These are phyloP conservation scores for Nicotiana obtusifolia DNA, from an alignment of 257 asterid species.

Conservation along the genomic window DNA sequence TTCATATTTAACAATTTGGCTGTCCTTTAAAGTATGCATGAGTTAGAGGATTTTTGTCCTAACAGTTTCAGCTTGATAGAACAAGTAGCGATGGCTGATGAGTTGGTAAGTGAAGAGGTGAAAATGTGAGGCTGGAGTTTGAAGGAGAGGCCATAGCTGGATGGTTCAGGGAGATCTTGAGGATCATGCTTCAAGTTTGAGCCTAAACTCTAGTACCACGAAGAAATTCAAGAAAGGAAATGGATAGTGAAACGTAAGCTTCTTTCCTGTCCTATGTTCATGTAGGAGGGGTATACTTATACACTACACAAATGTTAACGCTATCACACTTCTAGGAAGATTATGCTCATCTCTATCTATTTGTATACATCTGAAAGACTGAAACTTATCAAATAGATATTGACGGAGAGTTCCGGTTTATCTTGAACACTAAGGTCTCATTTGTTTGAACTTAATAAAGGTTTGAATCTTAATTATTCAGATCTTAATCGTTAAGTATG, in stretches of 20 bases:
- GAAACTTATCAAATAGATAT: background rate
- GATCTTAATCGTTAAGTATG: too few relatives aligned
- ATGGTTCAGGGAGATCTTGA: background rate
- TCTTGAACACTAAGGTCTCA: background rate
- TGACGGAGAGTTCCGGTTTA: background rate
- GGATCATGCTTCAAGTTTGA: background rate
- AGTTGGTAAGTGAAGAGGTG: background rate
- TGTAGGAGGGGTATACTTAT: background rate
- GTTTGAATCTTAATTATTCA: too few relatives aligned
- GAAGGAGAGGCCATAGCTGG: background rate
- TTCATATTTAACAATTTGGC: background rate
- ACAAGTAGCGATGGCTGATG: background rate
- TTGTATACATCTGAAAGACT: conserved; percentile 4
- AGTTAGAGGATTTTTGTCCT: background rate
- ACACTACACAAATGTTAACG: background rate
- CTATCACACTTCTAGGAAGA: background rate
- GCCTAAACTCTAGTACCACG: background rate
- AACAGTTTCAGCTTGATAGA: background rate
- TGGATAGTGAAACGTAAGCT: background rate
- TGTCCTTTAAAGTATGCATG: background rate
- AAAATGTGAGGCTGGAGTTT: background rate
- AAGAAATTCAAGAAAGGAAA: conserved; percentile 1
- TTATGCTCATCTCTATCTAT: background rate
- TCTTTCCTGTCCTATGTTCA: background rate
- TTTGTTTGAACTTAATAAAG: too few relatives aligned